Conservation (phyloP, 495 filamentous ascomycete species). For the Letharia columbiana region DNA sequence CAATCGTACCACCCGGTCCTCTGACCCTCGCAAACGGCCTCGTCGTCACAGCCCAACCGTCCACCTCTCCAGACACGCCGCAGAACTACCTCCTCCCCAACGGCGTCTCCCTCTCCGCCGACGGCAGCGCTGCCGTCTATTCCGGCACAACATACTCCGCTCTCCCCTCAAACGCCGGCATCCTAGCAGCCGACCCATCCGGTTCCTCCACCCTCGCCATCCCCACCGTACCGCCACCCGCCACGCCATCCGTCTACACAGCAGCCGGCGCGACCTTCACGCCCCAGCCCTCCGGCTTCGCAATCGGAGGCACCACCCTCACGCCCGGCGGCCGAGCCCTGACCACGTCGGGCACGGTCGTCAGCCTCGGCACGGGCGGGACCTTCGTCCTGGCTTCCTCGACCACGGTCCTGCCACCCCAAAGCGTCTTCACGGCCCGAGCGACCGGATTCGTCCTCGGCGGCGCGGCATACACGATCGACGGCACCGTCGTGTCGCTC, state of each 20-base stretch:
- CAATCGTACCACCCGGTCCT: neutral
- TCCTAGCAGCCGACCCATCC: slow-evolving; percentile 4
- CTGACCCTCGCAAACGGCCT: slow-evolving; percentile 17
- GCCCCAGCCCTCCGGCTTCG: slow-evolving; percentile 7
- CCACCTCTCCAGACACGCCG: neutral
- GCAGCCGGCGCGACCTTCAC: slow-evolving; percentile 8
- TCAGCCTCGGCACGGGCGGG: neutral
- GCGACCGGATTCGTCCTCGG: neutral
- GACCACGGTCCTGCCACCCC: neutral
- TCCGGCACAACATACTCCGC: slow-evolving; percentile 14
- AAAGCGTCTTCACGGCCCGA: neutral
- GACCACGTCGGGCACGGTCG: slow-evolving; percentile 5
- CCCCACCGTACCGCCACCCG: neutral
- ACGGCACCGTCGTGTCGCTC: neutral
- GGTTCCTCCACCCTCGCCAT: slow-evolving; percentile 9
- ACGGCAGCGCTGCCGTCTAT: slow-evolving; percentile 4
- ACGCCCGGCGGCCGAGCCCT: slow-evolving; percentile 11
- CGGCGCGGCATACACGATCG: neutral
- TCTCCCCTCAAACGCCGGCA: slow-evolving; percentile 10
- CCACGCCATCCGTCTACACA: slow-evolving; percentile 3
- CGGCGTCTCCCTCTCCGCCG: slow-evolving; percentile 11
- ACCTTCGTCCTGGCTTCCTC: slow-evolving; percentile 6
- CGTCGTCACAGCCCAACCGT: slow-evolving; percentile 2
- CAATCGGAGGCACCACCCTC: slow-evolving; percentile 3
- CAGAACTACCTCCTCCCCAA: slow-evolving; percentile 9